Base-by-base conservation (phyloP, 805 yeast genomes). In the Yarrowia phangngaensis region DNA sequence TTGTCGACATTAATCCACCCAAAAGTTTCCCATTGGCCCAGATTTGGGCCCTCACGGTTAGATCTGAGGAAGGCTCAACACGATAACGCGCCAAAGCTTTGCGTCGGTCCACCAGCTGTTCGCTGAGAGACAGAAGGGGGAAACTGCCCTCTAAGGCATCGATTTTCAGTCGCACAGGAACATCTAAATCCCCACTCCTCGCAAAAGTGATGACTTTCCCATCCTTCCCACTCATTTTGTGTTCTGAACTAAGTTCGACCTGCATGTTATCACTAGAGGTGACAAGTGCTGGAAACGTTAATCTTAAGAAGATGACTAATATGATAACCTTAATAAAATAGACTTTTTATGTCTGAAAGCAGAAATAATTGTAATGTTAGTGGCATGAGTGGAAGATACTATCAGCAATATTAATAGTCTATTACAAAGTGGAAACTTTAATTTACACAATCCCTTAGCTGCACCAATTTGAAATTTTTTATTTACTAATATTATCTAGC, bases 131-230 rank as follows among this genome's bases (percentile, higher is more conserved):
- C 20, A 74, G 58, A 12, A 66, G 58, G 2, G 67, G 68, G 27
- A 61, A 64, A 2, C 61, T 51, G 7, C 81, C 80, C 50, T 75
- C 77, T 26, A 75, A 54, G 1, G 70, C 64, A 17, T 67, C 66
- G 6, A 80, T 64, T 52, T 73, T 78, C 6, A 80, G 61, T 20
- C 68, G 59, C 49, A 81, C 67, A 0, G 75, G 77, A 2, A 69
- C 53, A 26, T 72, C 69, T 14, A 80, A 58, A 53, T 79, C 84
- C 51, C 73, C 71, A 0, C 84, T 78, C 4, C 75, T 67, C 56
- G 76, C 76, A 59, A 77, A 80, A 5, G 80, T 72, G 23, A 76
- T 70, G 32, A 73, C 71, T 35, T 66, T 69, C 33, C 58, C 58
- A 45, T 64, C 71, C 34, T 66, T 69, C 33, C 58, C 58, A 45